These are phyloP conservation scores for Pyronema omphalodes DNA, from an alignment of 495 filamentous ascomycete genomes.

Conservation along the genomic window DNA sequence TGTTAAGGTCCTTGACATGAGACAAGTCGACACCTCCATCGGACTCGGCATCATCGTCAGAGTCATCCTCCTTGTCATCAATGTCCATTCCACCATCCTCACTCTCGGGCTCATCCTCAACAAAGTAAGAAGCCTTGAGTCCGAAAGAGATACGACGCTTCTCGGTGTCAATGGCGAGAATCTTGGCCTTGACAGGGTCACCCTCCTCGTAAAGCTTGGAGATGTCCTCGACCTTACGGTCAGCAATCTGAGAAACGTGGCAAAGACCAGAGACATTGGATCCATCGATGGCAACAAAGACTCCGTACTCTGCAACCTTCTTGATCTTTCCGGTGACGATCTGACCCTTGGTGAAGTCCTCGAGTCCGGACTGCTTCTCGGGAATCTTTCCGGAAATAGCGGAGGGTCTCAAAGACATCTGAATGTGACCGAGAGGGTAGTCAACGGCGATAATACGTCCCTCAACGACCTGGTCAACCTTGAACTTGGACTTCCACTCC, in stretches of 20 bases:
- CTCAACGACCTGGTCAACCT: constrained; percentile 72
- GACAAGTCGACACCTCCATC: constrained; percentile 30
- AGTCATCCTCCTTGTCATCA: constrained; percentile 33
- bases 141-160: constrained; percentile 69
- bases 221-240: constrained; percentile 57
- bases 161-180: constrained; percentile 56
- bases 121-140: constrained; percentile 80
- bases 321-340: constrained; percentile 72
- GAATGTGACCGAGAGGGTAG: constrained; percentile 43
- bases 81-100: constrained; percentile 29
- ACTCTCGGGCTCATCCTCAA: constrained; percentile 38
- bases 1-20: constrained; percentile 7
- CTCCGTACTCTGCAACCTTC: constrained; percentile 85
- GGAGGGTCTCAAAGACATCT: constrained; percentile 74
- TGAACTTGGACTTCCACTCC: constrained; percentile 83
- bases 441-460: constrained; percentile 61
- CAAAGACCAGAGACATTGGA: constrained; percentile 87
- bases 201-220: constrained; percentile 70
- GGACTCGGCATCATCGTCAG: constrained; percentile 29
- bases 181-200: constrained; percentile 74
- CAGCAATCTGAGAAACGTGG: constrained; percentile 77
- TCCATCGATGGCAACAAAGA: constrained; percentile 75
- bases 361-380: constrained; percentile 45
- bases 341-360: constrained; percentile 59
- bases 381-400: constrained; percentile 56